Base-by-base conservation (phyloP, 768 basidiomycete species). In the Krasilnikovozyma curviuscula region DNA sequence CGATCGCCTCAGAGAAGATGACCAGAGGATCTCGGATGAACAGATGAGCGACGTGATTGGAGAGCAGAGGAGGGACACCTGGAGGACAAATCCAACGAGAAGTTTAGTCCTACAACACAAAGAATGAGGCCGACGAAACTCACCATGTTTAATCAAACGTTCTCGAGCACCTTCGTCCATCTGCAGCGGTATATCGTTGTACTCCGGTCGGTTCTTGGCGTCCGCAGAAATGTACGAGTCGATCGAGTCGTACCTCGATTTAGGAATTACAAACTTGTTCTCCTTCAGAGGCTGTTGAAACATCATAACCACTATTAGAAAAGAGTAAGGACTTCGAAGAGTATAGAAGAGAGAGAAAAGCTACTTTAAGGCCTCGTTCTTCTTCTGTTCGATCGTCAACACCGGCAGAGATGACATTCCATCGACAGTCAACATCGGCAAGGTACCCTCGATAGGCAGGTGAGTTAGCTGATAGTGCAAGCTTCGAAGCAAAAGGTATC, bases 321-420 rank as follows among this genome's bases (percentile, higher is more conserved):
- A 13, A 25, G 10, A 19, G 7, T 4, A 16, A 42, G 28, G n/a
- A n/a, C n/a, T n/a, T n/a, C n/a, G n/a, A n/a, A 18, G 14, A 3
- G 28, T 37, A 44, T 25, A 27, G 38, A 31, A 2, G 35, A 49
- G 46, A 53, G 50, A 6, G n/a, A 14, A 28, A 13, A 48, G 48
- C 49, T 48, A 82, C 84, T 73, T 80, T 82, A 51, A 80, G 54
- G 5, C 89, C 89, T 48, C 91, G 77, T 64, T 98, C 93, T 62
- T 95, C 91, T 54, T 80, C 76, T 13, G 88, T 97, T 43, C 93
- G 76, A 65, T 97, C 91, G 59, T 98, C 93, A 0, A 98, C 91
- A 58, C 84, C 85, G n/a, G 83, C 93, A 9, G 93, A 82, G 54
- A 98, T 93, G 9, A 98, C 93, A 58, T 95, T 84, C 93, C 93